Evolutionary conservation across 1,284 basidiomycete genomes (phyloP).

Genomic region (Xerocomus nothofagi): DNA sequence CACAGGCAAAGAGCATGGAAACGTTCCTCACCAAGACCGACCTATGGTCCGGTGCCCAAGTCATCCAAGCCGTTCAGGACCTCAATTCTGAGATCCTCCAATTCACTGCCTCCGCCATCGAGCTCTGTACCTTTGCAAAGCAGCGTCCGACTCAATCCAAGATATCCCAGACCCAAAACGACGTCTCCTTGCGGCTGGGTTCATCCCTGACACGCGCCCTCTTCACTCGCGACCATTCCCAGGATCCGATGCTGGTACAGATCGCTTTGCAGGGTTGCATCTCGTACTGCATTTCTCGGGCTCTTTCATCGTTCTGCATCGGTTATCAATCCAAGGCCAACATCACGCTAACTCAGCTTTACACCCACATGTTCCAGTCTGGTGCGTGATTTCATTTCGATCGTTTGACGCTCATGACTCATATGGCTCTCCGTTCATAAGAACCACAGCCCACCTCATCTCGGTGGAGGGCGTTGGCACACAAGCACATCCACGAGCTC

Average conservation of each 20-base stretch:
- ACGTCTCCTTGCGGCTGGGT: conserved; percentile 61
- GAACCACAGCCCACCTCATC: conserved; percentile 75
- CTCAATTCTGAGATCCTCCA: conserved; percentile 76
- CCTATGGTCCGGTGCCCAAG: conserved; percentile 71
- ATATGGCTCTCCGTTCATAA: conserved; percentile 26
- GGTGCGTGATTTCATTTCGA: conserved; percentile 43
- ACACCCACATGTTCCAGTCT: conserved; percentile 59
- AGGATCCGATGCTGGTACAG: conserved; percentile 72
- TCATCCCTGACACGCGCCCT: conserved; percentile 57
- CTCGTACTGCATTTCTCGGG: conserved; percentile 61
- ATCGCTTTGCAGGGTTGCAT: conserved; percentile 70
- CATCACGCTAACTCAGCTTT: conserved; percentile 61
- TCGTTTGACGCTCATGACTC: conserved; percentile 11
- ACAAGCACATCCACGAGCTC: conserved; percentile 62
- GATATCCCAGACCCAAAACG: conserved; percentile 49
- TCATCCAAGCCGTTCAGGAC: conserved; percentile 75
- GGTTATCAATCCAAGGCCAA: conserved; percentile 71
- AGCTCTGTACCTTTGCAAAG: conserved; percentile 50
- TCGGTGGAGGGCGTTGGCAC: conserved; percentile 70
- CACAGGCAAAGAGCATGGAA: conserved; percentile 54
- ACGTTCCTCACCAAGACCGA: conserved; percentile 71
- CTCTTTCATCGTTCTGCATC: conserved; percentile 67
- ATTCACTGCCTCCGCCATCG: conserved; percentile 70
- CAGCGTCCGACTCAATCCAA: conserved; percentile 38
- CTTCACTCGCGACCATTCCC: conserved; percentile 61